Base-by-base conservation (phyloP, 768 basidiomycete species). In the Russula virescens region DNA sequence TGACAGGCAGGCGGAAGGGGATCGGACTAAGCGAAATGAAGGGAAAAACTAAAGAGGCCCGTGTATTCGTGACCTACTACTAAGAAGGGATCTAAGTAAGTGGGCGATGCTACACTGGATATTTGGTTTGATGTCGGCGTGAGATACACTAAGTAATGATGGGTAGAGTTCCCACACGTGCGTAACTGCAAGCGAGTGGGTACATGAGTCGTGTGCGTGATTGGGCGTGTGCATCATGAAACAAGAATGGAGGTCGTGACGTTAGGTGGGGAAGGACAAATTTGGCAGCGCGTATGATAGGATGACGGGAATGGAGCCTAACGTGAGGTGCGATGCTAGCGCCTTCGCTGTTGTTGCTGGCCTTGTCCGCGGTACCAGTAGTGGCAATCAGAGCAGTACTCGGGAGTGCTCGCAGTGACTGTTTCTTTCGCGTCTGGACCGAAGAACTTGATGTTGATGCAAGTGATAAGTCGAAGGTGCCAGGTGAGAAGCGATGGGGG, bases 401-500 rank as follows among this genome's bases (percentile, higher is more conserved):
- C 82, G 59, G 74, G 70, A 2, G 80, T 84, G 51, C 74, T 73
- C 25, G 73, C 68, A 0, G 81, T 82, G 62, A 88, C 78, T 3
- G 76, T 83, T 72, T 92, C 88, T 58, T 78, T 80, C 47, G 74
- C 74, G 68, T 91, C 89, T 1, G 90, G 89, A 23, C 87, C 88
- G 67, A 80, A 78, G 70, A 85, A 89, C 89, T 89, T 68, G n/a
- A n/a, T 62, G 61, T 34, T 4, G 14, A 14, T 31, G 14, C 23
- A 26, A 34, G 28, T n/a, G 34, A 25, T 19, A 18, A 23, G 6
- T 9, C n/a, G 23, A 19, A n/a, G n/a, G n/a, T n/a, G n/a, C n/a
- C n/a, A n/a, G 3, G 55, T 23, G 25, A 55, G 42, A 23, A 40
- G 40, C 6, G 40, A 40, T n/a, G 40, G 13, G 42, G 42, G 5